Base-by-base conservation (phyloP, 2,329 filamentous ascomycete species). In the Boeremia lycopersici region DNA sequence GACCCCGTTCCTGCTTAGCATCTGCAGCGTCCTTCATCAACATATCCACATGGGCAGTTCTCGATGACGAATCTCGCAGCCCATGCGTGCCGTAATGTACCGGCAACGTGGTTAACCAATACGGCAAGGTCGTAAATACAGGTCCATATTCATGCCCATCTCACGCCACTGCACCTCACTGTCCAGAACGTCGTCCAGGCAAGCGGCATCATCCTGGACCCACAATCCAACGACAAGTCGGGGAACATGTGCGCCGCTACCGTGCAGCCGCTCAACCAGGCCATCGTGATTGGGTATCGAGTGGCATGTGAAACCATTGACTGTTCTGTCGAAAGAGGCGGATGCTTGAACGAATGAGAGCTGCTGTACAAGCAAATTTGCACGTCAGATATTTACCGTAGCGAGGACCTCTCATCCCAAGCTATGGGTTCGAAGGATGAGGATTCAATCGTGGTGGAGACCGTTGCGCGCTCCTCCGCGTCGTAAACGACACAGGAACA, bases 201-300 rank as follows among this genome's bases (percentile, higher is more conserved):
- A 13, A 31, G 40, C 23, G 41, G 41, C 17, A 8, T 50, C 41
- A 47, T 35, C 36, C 41, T 41, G 15, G 42, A 23, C 17, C 52
- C 52, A 50, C 46, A 48, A 30, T 23, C 44, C 28, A 10, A 13
- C 29, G 12, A 25, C 2, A n/a, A 11, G 3, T 34, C 42, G 42
- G 35, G 52, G 47, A 49, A 46, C 36, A 36, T 41, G 17, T 46
- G 52, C 46, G 52, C 46, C 52, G 52, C 52, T 55, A 30, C 52
- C 52, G 52, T 33, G 52, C 42, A 50, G 47, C 52, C 52, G 52
- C 52, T 34, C 23, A 35, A 41, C 26, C 45, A 29, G 45, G 33
- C 25, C 46, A 42, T 26, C 13, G 12, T 36, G 34, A 55, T 55
- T 55, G 52, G 52, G 7, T 47, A 46, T 40, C 46, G 19, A 25